A percentile compares a stretch with the other conserved stretches of the same genome.
Evolutionary conservation across 2,329 filamentous ascomycete genomes (phyloP).

Genomic region (Venturia nashicola): DNA sequence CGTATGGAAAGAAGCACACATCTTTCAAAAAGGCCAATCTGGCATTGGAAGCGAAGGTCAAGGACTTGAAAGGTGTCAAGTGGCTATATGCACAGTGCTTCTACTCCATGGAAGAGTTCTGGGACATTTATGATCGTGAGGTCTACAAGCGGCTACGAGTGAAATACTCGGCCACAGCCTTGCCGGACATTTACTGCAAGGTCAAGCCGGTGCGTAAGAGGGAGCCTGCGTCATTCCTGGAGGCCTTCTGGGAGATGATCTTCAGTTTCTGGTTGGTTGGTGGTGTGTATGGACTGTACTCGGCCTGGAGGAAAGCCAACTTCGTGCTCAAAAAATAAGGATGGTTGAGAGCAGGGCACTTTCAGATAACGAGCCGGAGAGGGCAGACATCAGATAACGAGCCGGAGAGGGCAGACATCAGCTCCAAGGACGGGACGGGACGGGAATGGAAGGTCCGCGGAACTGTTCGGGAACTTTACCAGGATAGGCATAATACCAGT

Average conservation of each 20-base stretch:
- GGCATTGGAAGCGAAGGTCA: slow-evolving; percentile 46
- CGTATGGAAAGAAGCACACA: slow-evolving; percentile 12
- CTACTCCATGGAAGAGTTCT: slow-evolving; percentile 57
- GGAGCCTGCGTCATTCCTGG: background rate
- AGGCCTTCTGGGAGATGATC: background rate
- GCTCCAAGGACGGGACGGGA: background rate
- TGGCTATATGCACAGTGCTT: slow-evolving; percentile 60
- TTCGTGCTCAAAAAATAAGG: background rate
- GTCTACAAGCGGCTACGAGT: slow-evolving; percentile 47
- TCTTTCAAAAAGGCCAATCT: slow-evolving; percentile 43
- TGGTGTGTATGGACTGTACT: slow-evolving; percentile 1
- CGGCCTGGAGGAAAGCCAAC: slow-evolving; percentile 3
- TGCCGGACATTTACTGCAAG: slow-evolving; percentile 58
- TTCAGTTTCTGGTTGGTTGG: slow-evolving; percentile 5
- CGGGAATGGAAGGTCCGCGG: background rate
- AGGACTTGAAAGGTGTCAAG: slow-evolving; percentile 51
- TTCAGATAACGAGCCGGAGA: background rate
- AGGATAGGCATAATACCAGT: background rate
- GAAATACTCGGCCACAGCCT: slow-evolving; percentile 45
- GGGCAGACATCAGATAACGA: background rate
- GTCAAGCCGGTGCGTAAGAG: slow-evolving; percentile 22
- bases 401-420: background rate
- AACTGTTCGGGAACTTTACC: background rate
- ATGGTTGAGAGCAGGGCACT: background rate
- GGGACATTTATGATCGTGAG: slow-evolving; percentile 47